Evolutionary conservation across 345 rosid species (phyloP), one percentile per base, ranked within the genome.

Genomic region (Heritiera littoralis): DNA sequence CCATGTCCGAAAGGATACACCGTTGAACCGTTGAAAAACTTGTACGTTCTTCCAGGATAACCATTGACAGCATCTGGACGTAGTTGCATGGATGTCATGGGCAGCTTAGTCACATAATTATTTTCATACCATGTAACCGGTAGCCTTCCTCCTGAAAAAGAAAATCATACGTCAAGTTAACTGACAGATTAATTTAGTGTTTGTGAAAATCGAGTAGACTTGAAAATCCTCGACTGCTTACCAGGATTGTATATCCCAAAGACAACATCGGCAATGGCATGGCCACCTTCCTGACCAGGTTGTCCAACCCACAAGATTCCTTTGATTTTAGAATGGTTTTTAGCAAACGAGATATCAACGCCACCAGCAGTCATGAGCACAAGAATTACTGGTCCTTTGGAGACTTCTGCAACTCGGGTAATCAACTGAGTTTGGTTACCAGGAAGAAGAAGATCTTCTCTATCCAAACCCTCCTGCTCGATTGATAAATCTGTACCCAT

Each of bases 241-340:
- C 89, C 87, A 0, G 93, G 93, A 72, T 86, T 90, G 46, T 88
- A 77, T 2, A 78, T 56, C 17, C 93, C 91, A 8, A 84, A 92
- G 40, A 92, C 80, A 77, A 87, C 84, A 74, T 92, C 94, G 15
- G 92, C 93, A 28, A 93, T 88, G 65, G 91, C 98, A 0, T 1
- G 83, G 2, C 93, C 94, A 6, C 98, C 98, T 71, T 87, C 88
- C 51, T 91, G 85, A 66, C 94, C 98, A 9, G 98, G 96, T 51
- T 88, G 88, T 35, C 94, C 94, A 10, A 85, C 89, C 93, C 93
- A 90, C 35, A 88, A 49, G 51, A 90, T 87, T 55, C 81, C 79
- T 8, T 71, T 77, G n/a, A 90, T 80, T 0, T 13, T 52, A 4
- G 4, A 1, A 4, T 52, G 18, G 6, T 52, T 4, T 3, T 3